Conservation (phyloP, 2,329 filamentous ascomycete species). For the Trichoderma atroviride region DNA sequence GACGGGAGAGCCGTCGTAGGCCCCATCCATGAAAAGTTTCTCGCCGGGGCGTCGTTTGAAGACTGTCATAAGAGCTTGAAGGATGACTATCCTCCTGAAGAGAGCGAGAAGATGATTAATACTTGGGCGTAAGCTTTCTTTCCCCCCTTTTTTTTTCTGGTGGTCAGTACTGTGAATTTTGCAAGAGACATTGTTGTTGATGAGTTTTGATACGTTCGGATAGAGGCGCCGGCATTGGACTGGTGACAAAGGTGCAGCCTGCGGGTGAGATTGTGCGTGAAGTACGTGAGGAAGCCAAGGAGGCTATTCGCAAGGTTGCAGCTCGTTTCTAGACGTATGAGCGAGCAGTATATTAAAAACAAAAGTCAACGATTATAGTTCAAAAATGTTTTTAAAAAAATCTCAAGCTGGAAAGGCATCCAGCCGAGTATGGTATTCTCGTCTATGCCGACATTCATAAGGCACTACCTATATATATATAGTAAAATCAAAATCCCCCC, state of each 20-base stretch:
- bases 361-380: not conserved
- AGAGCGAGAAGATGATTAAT: constrained; percentile 38
- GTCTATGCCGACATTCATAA: constrained; percentile 28
- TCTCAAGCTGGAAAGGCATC: not conserved
- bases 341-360: not conserved
- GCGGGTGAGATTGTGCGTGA: constrained; percentile 50
- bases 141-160: not conserved
- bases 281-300: constrained; percentile 43
- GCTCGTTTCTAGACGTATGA: not conserved
- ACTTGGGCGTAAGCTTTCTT: constrained; percentile 42
- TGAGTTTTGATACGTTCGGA: not conserved
- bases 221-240: constrained; percentile 49
- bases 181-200: constrained; percentile 16
- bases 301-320: constrained; percentile 39
- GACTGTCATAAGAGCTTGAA: constrained; percentile 46
- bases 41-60: constrained; percentile 45
- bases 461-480: constrained; percentile 17
- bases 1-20: constrained; percentile 49
- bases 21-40: constrained; percentile 45
- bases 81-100: constrained; percentile 42
- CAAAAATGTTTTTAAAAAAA: not conserved
- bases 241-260: constrained; percentile 46
- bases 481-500: constrained; percentile 1
- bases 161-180: not conserved
- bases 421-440: constrained; percentile 19